Percentiles rank a stretch among this genome's conserved stretches.
Evolutionary conservation across 2,329 filamentous ascomycete species (phyloP).

Genomic region (Aspergillus puulaauensis): DNA sequence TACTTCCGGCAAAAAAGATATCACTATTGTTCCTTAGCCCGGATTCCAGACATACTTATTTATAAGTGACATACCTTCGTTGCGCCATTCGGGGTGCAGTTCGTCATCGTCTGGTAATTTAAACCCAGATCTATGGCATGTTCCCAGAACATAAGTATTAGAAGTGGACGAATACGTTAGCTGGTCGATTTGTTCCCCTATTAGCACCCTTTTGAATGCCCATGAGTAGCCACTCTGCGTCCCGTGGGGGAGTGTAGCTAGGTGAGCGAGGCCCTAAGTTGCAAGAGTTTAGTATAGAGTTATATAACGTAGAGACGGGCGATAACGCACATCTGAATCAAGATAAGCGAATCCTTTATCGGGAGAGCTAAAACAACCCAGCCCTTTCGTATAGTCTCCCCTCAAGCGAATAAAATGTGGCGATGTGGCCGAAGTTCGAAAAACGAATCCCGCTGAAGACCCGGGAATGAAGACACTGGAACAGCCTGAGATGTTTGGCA

Average conservation of each 20-base stretch:
- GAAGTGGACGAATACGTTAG: conserved; percentile 75
- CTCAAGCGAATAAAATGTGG: conserved; percentile 75
- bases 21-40: conserved; percentile 38
- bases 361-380: conserved; percentile 70
- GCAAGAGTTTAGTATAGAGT: conserved; percentile 6
- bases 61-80: conserved; percentile 55
- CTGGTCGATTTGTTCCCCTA: conserved; percentile 69
- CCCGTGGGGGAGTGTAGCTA: conserved; percentile 68
- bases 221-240: conserved; percentile 75
- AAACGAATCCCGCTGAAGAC: conserved; percentile 72
- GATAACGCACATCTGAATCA: conserved; percentile 54
- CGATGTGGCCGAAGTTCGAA: conserved; percentile 75
- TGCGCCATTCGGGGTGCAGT: conserved; percentile 75
- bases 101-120: conserved; percentile 85
- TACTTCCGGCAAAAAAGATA: conserved; percentile 63
- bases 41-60: not conserved
- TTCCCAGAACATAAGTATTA: conserved; percentile 74
- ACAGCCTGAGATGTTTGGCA: conserved; percentile 66
- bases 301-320: not conserved
- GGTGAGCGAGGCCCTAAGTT: conserved; percentile 64
- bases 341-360: conserved; percentile 81
- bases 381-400: conserved; percentile 65
- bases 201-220: conserved; percentile 67
- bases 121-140: conserved; percentile 67
- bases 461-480: conserved; percentile 81